phyloP scores from a whole-genome alignment of 768 basidiomycete species.

The Boletellus emodensis region DNA sequence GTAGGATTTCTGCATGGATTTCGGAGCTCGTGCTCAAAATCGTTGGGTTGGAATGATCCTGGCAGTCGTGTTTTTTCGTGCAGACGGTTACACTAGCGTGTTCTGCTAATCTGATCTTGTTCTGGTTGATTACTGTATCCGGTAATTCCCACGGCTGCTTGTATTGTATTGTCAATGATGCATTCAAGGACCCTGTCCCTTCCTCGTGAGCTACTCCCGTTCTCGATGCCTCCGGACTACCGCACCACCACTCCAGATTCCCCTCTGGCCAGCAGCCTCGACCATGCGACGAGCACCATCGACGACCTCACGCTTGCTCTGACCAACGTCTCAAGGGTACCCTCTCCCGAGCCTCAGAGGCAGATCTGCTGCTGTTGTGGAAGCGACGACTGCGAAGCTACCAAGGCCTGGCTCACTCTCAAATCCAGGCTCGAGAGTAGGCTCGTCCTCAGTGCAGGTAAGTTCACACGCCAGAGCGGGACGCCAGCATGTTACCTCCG shows the following conservation, averaged over 20 bases:
- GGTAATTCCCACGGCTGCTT: slow-evolving; percentile 18
- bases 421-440: slow-evolving; percentile 73
- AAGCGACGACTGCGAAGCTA: slow-evolving; percentile 59
- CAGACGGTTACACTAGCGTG: slow-evolving; percentile 11
- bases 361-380: slow-evolving; percentile 62
- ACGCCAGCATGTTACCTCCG: slow-evolving; percentile 2
- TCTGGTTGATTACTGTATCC: slow-evolving; percentile 8
- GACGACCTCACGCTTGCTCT: slow-evolving; percentile 77
- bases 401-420: slow-evolving; percentile 56
- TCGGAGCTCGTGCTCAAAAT: slow-evolving; percentile 55
- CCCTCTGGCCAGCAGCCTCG: slow-evolving; percentile 45
- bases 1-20: slow-evolving; percentile 73
- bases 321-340: slow-evolving; percentile 64
- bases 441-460: slow-evolving; percentile 83
- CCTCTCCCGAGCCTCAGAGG: slow-evolving; percentile 65
- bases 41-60: slow-evolving; percentile 34
- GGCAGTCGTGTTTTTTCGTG: background rate
- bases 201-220: background rate
- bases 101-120: slow-evolving; percentile 6
- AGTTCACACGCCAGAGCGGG: slow-evolving; percentile 27
- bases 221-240: slow-evolving; percentile 27
- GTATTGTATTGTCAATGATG: background rate
- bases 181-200: background rate
- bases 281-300: slow-evolving; percentile 58
- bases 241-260: slow-evolving; percentile 49